These are phyloP conservation scores for Angophora floribunda DNA, from an alignment of 345 rosid species.

Conservation along the genomic window DNA sequence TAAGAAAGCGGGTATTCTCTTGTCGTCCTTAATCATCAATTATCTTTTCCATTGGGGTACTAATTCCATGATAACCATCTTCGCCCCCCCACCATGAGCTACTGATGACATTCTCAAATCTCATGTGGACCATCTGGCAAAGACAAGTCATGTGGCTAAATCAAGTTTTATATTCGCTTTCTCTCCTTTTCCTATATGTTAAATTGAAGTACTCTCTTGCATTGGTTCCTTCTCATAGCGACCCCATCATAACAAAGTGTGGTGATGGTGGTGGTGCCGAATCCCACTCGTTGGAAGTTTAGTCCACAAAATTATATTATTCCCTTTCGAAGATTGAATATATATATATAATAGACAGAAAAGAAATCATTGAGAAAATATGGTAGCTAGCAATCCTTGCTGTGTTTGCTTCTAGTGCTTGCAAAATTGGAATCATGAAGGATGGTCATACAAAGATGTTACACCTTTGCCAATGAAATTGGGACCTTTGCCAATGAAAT, in stretches of 20 bases:
- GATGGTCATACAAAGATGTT: conserved; percentile 3
- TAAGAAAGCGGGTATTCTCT: not conserved
- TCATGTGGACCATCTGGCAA: not conserved
- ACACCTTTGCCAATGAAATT: conserved; percentile 4
- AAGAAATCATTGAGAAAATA: not conserved
- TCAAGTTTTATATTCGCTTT: not conserved
- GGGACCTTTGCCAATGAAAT: conserved; percentile 13
- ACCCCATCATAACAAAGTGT: not conserved
- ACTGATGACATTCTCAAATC: not conserved
- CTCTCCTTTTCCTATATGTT: not conserved
- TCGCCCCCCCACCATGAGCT: not conserved
- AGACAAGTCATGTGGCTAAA: not conserved
- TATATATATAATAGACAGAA: not conserved
- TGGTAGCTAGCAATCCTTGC: conserved; percentile 37
- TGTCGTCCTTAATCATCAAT: not conserved
- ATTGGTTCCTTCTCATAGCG: not conserved
- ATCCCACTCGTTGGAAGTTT: not conserved
- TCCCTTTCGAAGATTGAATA: not conserved
- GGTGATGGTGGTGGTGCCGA: not conserved
- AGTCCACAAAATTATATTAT: not conserved
- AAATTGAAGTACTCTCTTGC: not conserved
- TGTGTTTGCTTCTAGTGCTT: conserved; percentile 48
- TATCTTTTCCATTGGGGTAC: not conserved
- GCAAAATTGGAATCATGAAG: conserved; percentile 32
- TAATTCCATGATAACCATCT: not conserved